Base-by-base conservation (phyloP, 495 filamentous ascomycete species). In the Hypoxylon crocopeplum region DNA sequence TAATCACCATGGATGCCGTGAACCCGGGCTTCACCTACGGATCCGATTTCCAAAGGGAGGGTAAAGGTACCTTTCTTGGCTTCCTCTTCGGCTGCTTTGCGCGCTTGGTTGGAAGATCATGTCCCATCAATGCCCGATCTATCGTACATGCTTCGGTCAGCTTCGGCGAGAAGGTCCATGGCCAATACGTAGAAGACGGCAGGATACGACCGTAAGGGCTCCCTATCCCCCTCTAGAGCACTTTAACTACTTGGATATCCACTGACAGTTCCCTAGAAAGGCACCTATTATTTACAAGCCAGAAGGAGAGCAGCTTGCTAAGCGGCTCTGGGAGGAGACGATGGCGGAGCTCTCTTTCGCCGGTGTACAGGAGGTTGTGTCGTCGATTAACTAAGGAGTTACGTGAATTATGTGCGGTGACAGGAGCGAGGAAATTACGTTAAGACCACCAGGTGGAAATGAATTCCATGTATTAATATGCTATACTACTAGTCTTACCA, bases 291-390 rank as follows among this genome's bases (percentile, higher is more conserved):
- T 67, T 10, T 77, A 77, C 46, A 52, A 41, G 15, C 72, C 70
- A 1, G 48, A 55, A 72, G 39, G 76, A 63, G 48, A 71, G 48
- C 27, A 50, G 33, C 39, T 74, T 1, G 68, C 50, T 16, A 41
- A 73, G 39, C 33, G 44, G 7, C 17, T 76, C 3, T 77, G 69
- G 72, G 20, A 72, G 15, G 76, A 77, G 48, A 77, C 73, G 3
- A 16, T 77, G 46, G 56, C 59, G 2, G 74, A 77, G 54, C 56
- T 77, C 46, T 58, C 53, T 0, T 76, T 76, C 52, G 70, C 69
- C 12, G 61, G 56, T 39, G 68, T 70, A 15, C 39, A 58, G 7
- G 34, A 45, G 0, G 71, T 74, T 32, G 48, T 77, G 71, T 74
- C 33, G 48, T 77, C 5, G 49, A 69, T n/a, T n/a, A 36, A 27